A percentile compares a stretch with the other conserved stretches of the same genome.
Evolutionary conservation across 768 basidiomycete species (phyloP).

Genomic region (Hygrocybe coccinea): DNA sequence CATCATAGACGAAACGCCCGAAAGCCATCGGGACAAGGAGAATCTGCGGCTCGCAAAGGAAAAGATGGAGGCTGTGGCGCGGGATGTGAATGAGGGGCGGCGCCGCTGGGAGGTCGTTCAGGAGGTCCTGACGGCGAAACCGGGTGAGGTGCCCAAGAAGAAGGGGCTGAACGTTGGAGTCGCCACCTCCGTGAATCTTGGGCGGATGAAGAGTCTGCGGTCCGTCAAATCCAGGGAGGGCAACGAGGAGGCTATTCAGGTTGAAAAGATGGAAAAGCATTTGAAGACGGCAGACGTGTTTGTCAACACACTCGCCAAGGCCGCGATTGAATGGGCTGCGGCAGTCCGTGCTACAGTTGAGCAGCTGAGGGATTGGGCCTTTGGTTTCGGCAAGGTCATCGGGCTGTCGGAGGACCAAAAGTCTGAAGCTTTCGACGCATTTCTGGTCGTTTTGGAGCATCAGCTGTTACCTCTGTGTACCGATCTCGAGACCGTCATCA

Average conservation of each 20-base stretch:
- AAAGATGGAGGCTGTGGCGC: conserved; percentile 67
- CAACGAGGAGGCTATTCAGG: conserved; percentile 44
- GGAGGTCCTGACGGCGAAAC: conserved; percentile 54
- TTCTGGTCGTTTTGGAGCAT: conserved; percentile 52
- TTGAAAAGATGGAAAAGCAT: conserved; percentile 52
- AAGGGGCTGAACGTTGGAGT: conserved; percentile 40
- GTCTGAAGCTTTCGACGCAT: conserved; percentile 66
- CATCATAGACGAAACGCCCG: conserved; percentile 70
- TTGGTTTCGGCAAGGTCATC: conserved; percentile 62
- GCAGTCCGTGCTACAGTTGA: conserved; percentile 46
- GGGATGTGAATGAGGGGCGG: conserved; percentile 73
- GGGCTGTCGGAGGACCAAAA: conserved; percentile 39
- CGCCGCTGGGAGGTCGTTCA: conserved; percentile 74
- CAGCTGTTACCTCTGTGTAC: conserved; percentile 49
- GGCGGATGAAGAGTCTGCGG: conserved; percentile 54
- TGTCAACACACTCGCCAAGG: conserved; percentile 56
- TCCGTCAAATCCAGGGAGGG: conserved; percentile 27
- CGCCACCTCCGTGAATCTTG: conserved; percentile 52
- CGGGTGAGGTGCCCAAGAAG: conserved; percentile 24
- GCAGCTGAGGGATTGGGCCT: conserved; percentile 56
- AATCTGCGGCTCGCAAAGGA: conserved; percentile 49
- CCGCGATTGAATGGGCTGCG: conserved; percentile 59
- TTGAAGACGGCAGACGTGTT: conserved; percentile 55
- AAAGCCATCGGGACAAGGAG: conserved; percentile 60
- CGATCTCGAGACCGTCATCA: conserved; percentile 51